Percentiles rank a stretch among this genome's conserved stretches.
phyloP scores from a whole-genome alignment of 139 green algal genomes.

The Coccomyxa sp. region DNA sequence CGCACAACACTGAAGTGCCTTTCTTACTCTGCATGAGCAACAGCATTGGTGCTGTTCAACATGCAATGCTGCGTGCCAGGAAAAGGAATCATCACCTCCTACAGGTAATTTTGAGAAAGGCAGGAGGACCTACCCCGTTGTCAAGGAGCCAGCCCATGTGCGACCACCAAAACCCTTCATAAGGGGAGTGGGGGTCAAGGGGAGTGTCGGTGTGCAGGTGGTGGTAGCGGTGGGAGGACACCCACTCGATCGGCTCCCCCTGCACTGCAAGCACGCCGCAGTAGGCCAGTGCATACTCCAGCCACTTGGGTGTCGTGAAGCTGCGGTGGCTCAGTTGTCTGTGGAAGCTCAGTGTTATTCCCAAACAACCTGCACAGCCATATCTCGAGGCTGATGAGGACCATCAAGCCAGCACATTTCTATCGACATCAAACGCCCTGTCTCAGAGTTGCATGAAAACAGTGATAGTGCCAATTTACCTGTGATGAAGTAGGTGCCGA shows the following conservation, averaged over 20 bases:
- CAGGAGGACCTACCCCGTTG: constrained; percentile 53
- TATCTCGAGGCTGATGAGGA: not conserved
- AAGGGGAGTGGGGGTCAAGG: constrained; percentile 95
- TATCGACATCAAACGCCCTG: not conserved
- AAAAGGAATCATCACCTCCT: not conserved
- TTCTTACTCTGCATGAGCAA: not conserved
- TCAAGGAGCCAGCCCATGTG: constrained; percentile 98
- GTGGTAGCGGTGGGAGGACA: constrained; percentile 86
- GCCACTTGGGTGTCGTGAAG: constrained; percentile 95
- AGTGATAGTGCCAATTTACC: constrained; percentile 25
- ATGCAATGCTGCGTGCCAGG: not conserved
- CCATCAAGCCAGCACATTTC: too few relatives aligned
- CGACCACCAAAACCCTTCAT: constrained; percentile 97
- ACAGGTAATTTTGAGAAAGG: not conserved
- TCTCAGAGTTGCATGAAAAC: not conserved
- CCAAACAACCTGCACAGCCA: constrained; percentile 60
- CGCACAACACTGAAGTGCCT: not conserved
- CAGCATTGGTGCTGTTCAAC: not conserved
- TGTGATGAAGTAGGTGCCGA: constrained; percentile 88
- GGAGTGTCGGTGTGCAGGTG: constrained; percentile 96
- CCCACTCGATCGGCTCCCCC: constrained; percentile 92
- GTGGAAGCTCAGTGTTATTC: constrained; percentile 97
- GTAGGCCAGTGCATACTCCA: constrained; percentile 98
- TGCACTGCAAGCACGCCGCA: constrained; percentile 93
- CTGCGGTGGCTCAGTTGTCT: constrained; percentile 86